A percentile compares a stretch with the other conserved stretches of the same genome.
Conservation (phyloP, 2,329 filamentous ascomycete species). For the Coniochaeta hoffmannii region DNA sequence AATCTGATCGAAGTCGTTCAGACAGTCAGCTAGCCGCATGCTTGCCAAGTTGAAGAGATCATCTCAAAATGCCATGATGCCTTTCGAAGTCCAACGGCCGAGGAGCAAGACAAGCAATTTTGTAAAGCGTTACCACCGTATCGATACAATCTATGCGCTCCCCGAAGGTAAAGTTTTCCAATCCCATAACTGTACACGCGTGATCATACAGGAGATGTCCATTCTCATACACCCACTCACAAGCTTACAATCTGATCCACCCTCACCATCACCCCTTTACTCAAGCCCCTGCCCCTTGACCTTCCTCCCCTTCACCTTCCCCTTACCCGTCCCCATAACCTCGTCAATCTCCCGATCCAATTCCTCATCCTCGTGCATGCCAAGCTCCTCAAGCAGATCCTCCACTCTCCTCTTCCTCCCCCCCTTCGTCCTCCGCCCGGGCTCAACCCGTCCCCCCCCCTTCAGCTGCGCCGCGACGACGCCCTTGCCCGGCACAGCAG, state of each 20-base stretch:
- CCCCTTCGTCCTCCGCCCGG: constrained; percentile 30
- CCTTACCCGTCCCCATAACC: not conserved
- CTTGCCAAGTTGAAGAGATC: too few relatives aligned
- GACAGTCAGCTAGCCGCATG: too few relatives aligned
- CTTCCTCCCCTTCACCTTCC: not conserved
- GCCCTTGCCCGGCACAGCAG: constrained; percentile 23
- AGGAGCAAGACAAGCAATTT: not conserved
- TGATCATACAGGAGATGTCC: not conserved
- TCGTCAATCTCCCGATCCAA: constrained; percentile 11
- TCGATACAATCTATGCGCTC: not conserved
- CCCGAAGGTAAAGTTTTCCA: not conserved
- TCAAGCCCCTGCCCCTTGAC: not conserved
- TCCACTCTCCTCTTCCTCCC: constrained; percentile 27
- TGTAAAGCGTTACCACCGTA: not conserved
- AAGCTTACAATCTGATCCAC: not conserved
- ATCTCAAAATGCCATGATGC: too few relatives aligned
- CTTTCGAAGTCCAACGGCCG: too few relatives aligned
- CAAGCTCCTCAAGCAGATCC: constrained; percentile 32
- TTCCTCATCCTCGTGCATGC: constrained; percentile 13
- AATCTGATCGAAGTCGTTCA: too few relatives aligned
- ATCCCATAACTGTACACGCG: not conserved
- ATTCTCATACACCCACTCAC: not conserved
- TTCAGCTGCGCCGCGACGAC: constrained; percentile 31
- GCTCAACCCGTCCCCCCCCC: constrained; percentile 21
- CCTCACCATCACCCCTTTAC: not conserved